These are phyloP conservation scores for Calonectria crousiana DNA, from an alignment of 2,329 filamentous ascomycete genomes.

Conservation along the genomic window DNA sequence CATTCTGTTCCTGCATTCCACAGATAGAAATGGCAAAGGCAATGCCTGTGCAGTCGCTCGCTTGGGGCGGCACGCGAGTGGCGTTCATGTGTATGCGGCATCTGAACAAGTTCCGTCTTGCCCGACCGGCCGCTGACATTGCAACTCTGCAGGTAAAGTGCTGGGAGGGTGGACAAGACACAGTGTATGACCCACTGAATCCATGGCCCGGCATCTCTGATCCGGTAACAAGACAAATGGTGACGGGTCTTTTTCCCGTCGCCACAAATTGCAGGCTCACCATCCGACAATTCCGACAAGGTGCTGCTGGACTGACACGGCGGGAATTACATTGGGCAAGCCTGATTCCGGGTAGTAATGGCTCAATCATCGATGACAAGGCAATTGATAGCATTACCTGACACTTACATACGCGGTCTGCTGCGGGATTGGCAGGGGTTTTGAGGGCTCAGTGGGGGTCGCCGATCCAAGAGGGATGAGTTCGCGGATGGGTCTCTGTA, in stretches of 20 bases:
- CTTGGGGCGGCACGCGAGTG: constrained; percentile 1
- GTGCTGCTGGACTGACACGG: background rate
- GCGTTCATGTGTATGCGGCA: constrained; percentile 7
- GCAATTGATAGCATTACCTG: constrained; percentile 13
- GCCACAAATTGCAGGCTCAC: constrained; percentile 3
- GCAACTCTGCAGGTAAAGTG: background rate
- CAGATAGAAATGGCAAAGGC: background rate
- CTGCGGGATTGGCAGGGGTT: constrained; percentile 2
- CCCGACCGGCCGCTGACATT: constrained; percentile 1
- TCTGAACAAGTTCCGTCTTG: background rate
- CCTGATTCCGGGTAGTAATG: constrained; percentile 4
- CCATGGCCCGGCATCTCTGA: constrained; percentile 3
- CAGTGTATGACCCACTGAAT: background rate
- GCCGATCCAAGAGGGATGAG: background rate
- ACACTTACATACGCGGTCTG: constrained; percentile 19
- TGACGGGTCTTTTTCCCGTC: background rate
- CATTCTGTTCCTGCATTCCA: background rate
- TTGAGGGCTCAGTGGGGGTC: constrained; percentile 7
- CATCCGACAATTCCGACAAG: constrained; percentile 24
- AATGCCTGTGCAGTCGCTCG: background rate
- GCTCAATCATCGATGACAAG: constrained; percentile 21
- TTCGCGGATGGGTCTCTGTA: background rate
- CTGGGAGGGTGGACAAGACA: background rate
- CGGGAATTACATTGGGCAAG: background rate
- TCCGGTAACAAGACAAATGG: constrained; percentile 10